Percentiles rank a stretch among this genome's conserved stretches.
These are phyloP conservation scores for Coemansia sp. DNA, from an alignment of 192 early-diverging fungal genomes.

Conservation along the genomic window DNA sequence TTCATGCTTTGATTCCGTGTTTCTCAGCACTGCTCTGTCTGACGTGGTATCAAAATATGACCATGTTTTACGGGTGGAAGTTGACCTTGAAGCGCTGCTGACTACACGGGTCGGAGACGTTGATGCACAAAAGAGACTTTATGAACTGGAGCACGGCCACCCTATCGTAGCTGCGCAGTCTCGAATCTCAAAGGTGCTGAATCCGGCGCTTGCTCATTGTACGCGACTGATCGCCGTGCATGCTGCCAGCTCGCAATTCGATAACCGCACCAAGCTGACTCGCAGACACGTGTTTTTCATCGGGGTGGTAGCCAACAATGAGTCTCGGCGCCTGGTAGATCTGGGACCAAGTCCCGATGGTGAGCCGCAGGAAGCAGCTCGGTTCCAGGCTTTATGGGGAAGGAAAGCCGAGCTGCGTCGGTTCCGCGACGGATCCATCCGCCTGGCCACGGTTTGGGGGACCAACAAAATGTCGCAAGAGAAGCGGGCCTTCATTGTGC, in stretches of 20 bases:
- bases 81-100: slow-evolving; percentile 22
- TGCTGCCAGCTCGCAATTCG: slow-evolving; percentile 51
- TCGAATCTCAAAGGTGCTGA: slow-evolving; percentile 26
- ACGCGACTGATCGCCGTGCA: slow-evolving; percentile 42
- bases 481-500: slow-evolving; percentile 68
- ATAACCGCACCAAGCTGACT: slow-evolving; percentile 47
- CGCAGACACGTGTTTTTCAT: slow-evolving; percentile 56
- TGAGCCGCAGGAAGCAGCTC: slow-evolving; percentile 60
- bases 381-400: slow-evolving; percentile 88
- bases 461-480: slow-evolving; percentile 56
- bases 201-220: slow-evolving; percentile 17
- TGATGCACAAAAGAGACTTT: slow-evolving; percentile 12
- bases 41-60: slow-evolving; percentile 27
- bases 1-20: slow-evolving; percentile 26
- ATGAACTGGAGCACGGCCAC: slow-evolving; percentile 27
- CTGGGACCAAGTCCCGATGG: slow-evolving; percentile 79
- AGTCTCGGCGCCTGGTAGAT: slow-evolving; percentile 74
- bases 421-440: slow-evolving; percentile 91
- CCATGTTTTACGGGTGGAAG: slow-evolving; percentile 41
- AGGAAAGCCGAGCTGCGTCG: slow-evolving; percentile 82
- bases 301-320: slow-evolving; percentile 72
- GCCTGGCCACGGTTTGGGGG: slow-evolving; percentile 85
- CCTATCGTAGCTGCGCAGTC: slow-evolving; percentile 22
- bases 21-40: slow-evolving; percentile 23
- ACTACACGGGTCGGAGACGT: slow-evolving; percentile 14